These are phyloP conservation scores for Pseudodiploospora longispora DNA, from an alignment of 2,329 filamentous ascomycete genomes.

Conservation along the genomic window DNA sequence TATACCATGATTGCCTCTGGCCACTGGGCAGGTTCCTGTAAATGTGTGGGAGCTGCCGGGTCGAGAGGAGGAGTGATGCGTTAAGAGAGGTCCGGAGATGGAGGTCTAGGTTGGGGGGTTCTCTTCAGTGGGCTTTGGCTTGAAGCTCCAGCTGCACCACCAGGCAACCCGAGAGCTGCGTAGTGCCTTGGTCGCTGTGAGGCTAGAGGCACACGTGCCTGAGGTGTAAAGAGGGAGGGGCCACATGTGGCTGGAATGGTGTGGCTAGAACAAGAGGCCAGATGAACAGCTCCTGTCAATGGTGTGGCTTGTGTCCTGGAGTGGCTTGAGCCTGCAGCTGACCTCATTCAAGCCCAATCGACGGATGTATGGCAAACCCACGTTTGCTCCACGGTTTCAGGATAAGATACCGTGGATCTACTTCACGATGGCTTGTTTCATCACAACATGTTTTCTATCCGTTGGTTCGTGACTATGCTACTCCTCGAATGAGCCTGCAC, in stretches of 20 bases:
- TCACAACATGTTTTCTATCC: too few species aligned
- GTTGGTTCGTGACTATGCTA: too few species aligned
- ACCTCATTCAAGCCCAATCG: too few species aligned
- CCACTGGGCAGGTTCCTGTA: neutral
- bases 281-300: too few species aligned
- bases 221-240: slow-evolving; percentile 16
- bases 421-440: too few species aligned
- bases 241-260: slow-evolving; percentile 11
- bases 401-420: too few species aligned
- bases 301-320: neutral
- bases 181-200: slow-evolving; percentile 20
- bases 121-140: slow-evolving; percentile 12
- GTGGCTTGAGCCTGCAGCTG: slow-evolving; percentile 4
- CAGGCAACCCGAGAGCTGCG: slow-evolving; percentile 39
- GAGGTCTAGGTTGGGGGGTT: slow-evolving; percentile 4
- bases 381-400: too few species aligned
- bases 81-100: too few species aligned
- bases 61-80: too few species aligned
- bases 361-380: too few species aligned
- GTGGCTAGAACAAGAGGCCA: neutral
- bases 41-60: too few species aligned
- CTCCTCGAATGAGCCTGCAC: too few species aligned
- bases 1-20: slow-evolving; percentile 6
- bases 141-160: slow-evolving; percentile 24
- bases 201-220: slow-evolving; percentile 22